phyloP scores from a whole-genome alignment of 2,329 filamentous ascomycete species.

The Botrytis aclada region DNA sequence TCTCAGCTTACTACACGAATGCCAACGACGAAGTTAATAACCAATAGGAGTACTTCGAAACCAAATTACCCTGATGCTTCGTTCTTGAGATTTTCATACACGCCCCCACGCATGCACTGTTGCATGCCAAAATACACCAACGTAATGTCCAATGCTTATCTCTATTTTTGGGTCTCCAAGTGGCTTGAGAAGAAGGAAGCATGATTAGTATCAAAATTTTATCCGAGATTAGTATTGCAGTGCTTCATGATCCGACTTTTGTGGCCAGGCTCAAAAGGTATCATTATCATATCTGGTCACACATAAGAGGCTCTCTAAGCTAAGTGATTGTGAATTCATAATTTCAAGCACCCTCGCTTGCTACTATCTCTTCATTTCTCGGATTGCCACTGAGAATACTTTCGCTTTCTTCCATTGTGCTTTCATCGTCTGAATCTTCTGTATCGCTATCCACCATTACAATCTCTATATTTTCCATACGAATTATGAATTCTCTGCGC shows the following conservation, averaged over 20 bases:
- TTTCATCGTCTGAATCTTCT: conserved; percentile 19
- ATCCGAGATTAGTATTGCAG: neutral
- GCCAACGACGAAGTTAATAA: neutral
- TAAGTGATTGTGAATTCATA: neutral
- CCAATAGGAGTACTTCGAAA: neutral
- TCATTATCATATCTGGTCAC: neutral
- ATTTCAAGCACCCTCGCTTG: neutral
- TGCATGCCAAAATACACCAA: neutral
- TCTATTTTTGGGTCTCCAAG: neutral
- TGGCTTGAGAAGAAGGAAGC: neutral
- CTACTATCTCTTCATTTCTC: neutral
- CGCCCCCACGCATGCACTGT: neutral
- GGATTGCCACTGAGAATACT: neutral
- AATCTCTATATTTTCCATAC: conserved; percentile 63
- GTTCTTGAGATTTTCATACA: neutral
- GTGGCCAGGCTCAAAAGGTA: neutral
- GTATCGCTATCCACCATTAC: conserved; percentile 26
- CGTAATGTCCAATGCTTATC: neutral
- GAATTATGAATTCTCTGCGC: conserved; percentile 69
- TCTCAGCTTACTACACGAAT: neutral
- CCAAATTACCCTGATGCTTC: neutral
- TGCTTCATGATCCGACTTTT: neutral
- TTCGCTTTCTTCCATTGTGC: neutral
- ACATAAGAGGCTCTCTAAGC: neutral
- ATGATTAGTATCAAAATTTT: neutral